Base-by-base conservation (phyloP, 306 rosid species). In the Castanea mollissima region DNA sequence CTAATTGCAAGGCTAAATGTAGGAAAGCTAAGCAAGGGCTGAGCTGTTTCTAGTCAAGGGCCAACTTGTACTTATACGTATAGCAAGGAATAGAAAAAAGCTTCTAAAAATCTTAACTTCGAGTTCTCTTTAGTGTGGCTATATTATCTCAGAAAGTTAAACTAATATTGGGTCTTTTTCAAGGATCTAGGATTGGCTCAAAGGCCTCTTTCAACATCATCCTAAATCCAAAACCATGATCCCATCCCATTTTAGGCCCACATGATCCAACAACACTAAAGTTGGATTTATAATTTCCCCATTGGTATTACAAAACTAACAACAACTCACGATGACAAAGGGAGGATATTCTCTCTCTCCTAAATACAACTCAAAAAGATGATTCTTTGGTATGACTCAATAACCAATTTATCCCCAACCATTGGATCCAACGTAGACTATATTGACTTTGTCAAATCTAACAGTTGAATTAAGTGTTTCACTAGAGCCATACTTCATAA, bases 321-420 rank as follows among this genome's bases (percentile, higher is more conserved):
- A 38, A 0, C 44, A 7, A 7, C 46, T 38, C 11, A 38, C 11
- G 11, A 7, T 38, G 46, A 38, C 2, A 38, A 38, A 7, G 46
- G 11, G 46, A 0, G 46, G 46, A 38, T 11, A 38, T 76, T 65
- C 55, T 59, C 74, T 51, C 41, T 25, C 63, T 5, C 57, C 34
- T 71, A 54, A 70, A 10, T 75, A 77, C 85, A 80, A 84, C 72
- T 78, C 67, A 74, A 46, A 71, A 82, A 85, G 86, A 85, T 87
- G 80, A 52, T 74, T 83, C 67, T 74, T 52, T 25, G 20, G 75
- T 16, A 80, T 77, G 83, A 86, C 88, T 85, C 75, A 62, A 76
- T 87, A 13, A 86, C 89, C 62, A 85, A 90, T 59, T 80, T 87
- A 85, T 89, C 73, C 87, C 72, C 86, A 87, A 74, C 91, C 87